Percentiles rank a stretch among this genome's conserved stretches.
Evolutionary conservation across 345 rosid species (phyloP).

Genomic region (Erysimum cheiranthoides): DNA sequence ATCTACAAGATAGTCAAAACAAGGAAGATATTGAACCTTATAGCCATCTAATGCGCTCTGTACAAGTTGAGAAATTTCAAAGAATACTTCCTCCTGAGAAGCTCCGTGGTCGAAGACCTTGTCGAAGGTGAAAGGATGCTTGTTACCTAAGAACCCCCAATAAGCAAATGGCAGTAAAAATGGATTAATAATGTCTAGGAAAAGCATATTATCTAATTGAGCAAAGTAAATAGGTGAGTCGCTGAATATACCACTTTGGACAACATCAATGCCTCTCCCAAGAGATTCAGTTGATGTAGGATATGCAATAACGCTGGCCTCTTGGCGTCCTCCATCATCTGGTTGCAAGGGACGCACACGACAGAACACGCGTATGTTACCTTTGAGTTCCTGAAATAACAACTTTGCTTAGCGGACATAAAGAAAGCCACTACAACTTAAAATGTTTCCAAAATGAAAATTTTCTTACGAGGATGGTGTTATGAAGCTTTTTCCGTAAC

Average conservation of each 20-base stretch:
- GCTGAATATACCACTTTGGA: constrained; percentile 68
- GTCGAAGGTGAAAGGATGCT: constrained; percentile 87
- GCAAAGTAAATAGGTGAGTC: neutral
- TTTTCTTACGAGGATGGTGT: constrained; percentile 76
- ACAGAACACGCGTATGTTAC: constrained; percentile 96
- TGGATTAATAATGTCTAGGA: neutral
- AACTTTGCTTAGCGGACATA: constrained; percentile 6
- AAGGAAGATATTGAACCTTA: constrained; percentile 56
- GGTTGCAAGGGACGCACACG: constrained; percentile 88
- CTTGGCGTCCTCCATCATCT: constrained; percentile 70
- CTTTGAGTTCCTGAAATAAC: constrained; percentile 78
- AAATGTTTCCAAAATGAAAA: neutral
- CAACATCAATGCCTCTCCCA: constrained; percentile 82
- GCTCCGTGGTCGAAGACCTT: constrained; percentile 88
- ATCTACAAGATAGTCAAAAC: constrained; percentile 4
- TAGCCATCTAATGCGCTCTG: constrained; percentile 99
- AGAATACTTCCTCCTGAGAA: constrained; percentile 86
- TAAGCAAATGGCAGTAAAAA: neutral
- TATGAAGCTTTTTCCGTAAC: constrained; percentile 81
- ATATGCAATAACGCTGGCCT: constrained; percentile 62
- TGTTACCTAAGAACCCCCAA: constrained; percentile 61
- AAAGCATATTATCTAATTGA: neutral
- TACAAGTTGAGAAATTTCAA: constrained; percentile 88
- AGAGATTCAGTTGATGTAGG: constrained; percentile 71
- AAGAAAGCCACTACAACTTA: neutral